Conservation (phyloP, 441 rosid species). For the Adansonia rubrostipa region DNA sequence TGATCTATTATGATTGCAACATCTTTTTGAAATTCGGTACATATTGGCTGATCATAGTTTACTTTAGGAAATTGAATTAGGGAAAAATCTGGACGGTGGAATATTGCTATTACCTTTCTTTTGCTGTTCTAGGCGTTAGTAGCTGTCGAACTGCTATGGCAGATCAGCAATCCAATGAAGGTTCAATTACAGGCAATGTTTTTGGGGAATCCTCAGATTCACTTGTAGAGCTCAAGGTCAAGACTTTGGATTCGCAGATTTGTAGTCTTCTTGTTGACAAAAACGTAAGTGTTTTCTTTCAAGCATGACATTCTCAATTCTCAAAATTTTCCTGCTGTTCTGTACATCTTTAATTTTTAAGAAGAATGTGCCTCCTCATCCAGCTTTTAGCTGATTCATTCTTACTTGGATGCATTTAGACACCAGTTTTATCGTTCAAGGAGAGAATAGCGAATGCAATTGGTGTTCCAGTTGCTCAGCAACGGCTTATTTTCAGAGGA, state of each 20-base stretch:
- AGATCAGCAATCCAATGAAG: constrained; percentile 53
- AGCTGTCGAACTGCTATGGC: constrained; percentile 59
- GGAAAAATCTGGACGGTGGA: not conserved
- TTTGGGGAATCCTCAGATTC: constrained; percentile 59
- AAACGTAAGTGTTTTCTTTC: constrained; percentile 59
- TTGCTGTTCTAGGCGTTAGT: constrained; percentile 23
- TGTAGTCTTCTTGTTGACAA: constrained; percentile 67
- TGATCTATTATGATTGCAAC: not conserved
- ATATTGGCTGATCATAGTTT: constrained; percentile 1
- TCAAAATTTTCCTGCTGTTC: not conserved
- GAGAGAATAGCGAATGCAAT: constrained; percentile 78
- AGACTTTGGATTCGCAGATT: constrained; percentile 84
- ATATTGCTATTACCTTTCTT: not conserved
- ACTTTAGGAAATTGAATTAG: not conserved
- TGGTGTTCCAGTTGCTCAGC: constrained; percentile 87
- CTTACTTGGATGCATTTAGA: constrained; percentile 51
- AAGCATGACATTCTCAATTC: not conserved
- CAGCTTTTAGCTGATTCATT: constrained; percentile 4
- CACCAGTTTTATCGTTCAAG: constrained; percentile 73
- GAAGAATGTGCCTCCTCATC: not conserved
- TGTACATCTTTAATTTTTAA: constrained; percentile 2
- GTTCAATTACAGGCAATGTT: constrained; percentile 54
- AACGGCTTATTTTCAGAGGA: constrained; percentile 91
- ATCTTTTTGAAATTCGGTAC: not conserved
- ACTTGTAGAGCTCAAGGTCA: constrained; percentile 71